Percentiles rank a stretch among this genome's conserved stretches.
phyloP scores from a whole-genome alignment of 805 yeast species.

The Nakazawaea wickerhamii region DNA sequence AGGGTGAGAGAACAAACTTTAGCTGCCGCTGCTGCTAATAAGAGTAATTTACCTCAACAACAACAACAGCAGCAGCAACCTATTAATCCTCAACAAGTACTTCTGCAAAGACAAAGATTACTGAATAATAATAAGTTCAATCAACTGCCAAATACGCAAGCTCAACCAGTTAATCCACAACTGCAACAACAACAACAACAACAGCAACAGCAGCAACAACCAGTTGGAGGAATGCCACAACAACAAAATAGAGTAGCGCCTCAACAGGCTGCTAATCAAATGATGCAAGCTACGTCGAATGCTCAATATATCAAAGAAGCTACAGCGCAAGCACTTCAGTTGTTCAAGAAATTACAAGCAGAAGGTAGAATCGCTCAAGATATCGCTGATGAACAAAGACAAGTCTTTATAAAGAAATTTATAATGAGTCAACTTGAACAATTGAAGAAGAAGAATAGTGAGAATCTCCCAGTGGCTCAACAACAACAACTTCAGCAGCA shows the following conservation, averaged over 20 bases:
- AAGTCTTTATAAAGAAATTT: constrained; percentile 28
- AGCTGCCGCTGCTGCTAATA: constrained; percentile 17
- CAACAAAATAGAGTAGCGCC: constrained; percentile 18
- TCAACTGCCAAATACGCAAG: constrained; percentile 14
- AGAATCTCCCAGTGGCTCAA: constrained; percentile 5
- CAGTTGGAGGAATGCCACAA: constrained; percentile 15
- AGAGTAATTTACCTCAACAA: constrained; percentile 19
- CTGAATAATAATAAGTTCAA: constrained; percentile 8
- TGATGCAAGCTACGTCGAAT: constrained; percentile 17
- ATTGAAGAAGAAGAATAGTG: constrained; percentile 9
- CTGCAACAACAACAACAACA: constrained; percentile 10
- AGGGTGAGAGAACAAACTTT: constrained; percentile 32
- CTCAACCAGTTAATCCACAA: constrained; percentile 3
- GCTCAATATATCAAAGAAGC: constrained; percentile 21
- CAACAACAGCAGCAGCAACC: constrained; percentile 21
- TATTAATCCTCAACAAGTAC: constrained; percentile 16
- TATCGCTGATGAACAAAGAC: constrained; percentile 29
- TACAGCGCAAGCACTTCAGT: constrained; percentile 26
- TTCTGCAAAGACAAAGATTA: constrained; percentile 8
- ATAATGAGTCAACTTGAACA: constrained; percentile 21
- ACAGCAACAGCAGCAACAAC: constrained; percentile 21
- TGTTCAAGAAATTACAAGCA: constrained; percentile 28
- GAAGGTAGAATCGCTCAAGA: constrained; percentile 26
- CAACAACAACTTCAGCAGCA: constrained; percentile 16
- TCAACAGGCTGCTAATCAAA: constrained; percentile 20